Base-by-base conservation (phyloP, 148 eudicot species). In the Chenopodium formosanum region DNA sequence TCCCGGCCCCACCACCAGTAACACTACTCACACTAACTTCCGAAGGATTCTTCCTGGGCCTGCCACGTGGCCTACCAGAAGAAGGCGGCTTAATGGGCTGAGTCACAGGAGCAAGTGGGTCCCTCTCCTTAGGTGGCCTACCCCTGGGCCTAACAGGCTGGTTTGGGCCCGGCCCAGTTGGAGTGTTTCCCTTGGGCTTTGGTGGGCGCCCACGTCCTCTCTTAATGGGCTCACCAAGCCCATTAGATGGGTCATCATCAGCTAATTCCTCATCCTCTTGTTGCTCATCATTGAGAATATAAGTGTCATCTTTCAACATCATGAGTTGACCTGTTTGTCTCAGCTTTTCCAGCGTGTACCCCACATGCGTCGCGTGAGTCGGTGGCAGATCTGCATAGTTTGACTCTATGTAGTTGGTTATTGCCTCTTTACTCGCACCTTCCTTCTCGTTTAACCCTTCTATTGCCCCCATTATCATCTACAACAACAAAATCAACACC, bases 201-300 rank as follows among this genome's bases (percentile, higher is more conserved):
- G 74, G 74, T 70, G 74, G 74, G 6, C 74, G 74, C 2, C 74
- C 74, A 40, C 74, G 74, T 19, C 74, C 74, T 70, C 74, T 37
- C 50, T 70, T 70, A 0, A 70, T 22, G 50, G 74, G 52, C 53
- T 11, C 44, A 5, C 8, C 6, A 40, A 40, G 44, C 47, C 37
- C 47, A 32, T 12, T 69, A 32, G n/a, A 2, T 17, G 31, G 73
- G 11, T 40, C 73, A 69, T 60, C 65, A 20, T 62, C 66, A 62
- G 22, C 65, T 20, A 12, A 9, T 9, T 37, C 73, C 17, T 56
- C 62, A 0, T 56, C 62, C 4, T 17, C 62, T 12, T 56, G 19
- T 12, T 56, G 17, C 5, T 17, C 63, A 58, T 58, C 63, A 58
- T 58, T 56, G 4, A 56, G 4, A 46, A 32, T 14, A 14, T 70